These are phyloP conservation scores for Aspergillus affinis DNA, from an alignment of 495 filamentous ascomycete genomes.

Conservation along the genomic window DNA sequence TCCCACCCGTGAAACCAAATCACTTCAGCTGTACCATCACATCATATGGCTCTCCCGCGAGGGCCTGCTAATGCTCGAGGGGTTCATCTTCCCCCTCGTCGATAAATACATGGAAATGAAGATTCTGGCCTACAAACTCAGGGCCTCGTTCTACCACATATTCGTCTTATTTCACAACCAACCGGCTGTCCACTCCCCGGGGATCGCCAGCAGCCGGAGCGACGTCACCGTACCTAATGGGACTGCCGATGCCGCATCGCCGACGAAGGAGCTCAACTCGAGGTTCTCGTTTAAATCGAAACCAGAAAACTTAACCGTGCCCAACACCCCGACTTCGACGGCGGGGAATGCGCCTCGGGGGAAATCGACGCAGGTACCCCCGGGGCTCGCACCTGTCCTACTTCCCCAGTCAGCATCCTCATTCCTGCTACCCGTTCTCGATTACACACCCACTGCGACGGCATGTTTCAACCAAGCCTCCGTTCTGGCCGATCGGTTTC, in stretches of 20 bases:
- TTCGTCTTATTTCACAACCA: conserved; percentile 94
- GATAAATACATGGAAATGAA: conserved; percentile 70
- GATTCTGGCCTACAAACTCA: conserved; percentile 86
- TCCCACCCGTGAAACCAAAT: conserved; percentile 72
- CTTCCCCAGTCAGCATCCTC: conserved; percentile 49
- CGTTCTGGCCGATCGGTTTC: conserved; percentile 65
- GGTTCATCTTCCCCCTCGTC: conserved; percentile 81
- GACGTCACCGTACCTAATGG: conserved; percentile 23
- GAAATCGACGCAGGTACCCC: conserved; percentile 36
- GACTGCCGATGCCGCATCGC: conserved; percentile 20
- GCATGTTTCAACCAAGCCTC: conserved; percentile 78
- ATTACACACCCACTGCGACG: conserved; percentile 81
- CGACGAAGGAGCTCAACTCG: conserved; percentile 31
- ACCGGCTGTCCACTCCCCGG: conserved; percentile 52
- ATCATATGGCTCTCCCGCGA: conserved; percentile 96
- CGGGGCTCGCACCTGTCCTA: conserved; percentile 47
- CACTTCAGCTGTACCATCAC: conserved; percentile 79
- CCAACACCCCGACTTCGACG: conserved; percentile 1
- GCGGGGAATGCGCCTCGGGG: conserved; percentile 13
- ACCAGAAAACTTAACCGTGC: conserved; percentile 16
- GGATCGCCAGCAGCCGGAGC: conserved; percentile 35
- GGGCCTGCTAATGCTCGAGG: conserved; percentile 80
- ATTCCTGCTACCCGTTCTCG: conserved; percentile 74
- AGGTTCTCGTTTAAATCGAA: conserved; percentile 23
- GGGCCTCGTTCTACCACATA: conserved; percentile 93